Evolutionary conservation across 805 yeast genomes (phyloP).

Genomic region (Sugiyamaella qingdaonensis): DNA sequence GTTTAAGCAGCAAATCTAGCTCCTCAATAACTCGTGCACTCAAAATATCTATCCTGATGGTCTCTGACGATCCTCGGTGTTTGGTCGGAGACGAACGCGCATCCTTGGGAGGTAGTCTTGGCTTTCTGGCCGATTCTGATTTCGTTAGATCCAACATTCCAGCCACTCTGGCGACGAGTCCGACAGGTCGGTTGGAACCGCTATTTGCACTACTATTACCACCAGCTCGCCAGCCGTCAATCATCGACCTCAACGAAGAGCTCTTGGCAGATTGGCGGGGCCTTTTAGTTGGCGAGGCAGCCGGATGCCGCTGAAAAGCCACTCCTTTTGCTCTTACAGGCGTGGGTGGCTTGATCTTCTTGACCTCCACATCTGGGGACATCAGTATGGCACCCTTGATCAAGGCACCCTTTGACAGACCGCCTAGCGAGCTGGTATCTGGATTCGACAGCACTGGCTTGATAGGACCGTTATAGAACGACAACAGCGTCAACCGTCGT

Average conservation of each 20-base stretch:
- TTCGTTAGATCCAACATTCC: conserved; percentile 6
- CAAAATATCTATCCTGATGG: conserved; percentile 27
- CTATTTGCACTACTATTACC: neutral
- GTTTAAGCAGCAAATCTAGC: conserved; percentile 22
- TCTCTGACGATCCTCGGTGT: neutral
- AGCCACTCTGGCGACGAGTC: neutral
- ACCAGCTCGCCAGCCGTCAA: neutral
- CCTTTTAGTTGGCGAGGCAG: conserved; percentile 1
- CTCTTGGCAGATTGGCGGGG: neutral
- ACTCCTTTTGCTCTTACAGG: conserved; percentile 11
- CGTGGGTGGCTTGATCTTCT: conserved; percentile 11
- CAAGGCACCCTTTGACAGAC: conserved; percentile 17
- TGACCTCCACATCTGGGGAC: conserved; percentile 18
- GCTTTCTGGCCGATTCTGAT: neutral
- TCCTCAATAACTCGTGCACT: conserved; percentile 32
- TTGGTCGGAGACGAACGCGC: neutral
- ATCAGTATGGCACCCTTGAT: conserved; percentile 27
- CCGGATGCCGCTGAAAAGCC: neutral
- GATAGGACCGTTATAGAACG: conserved; percentile 19
- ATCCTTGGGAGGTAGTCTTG: neutral
- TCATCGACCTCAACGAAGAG: neutral
- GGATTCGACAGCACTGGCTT: conserved; percentile 15
- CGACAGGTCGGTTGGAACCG: neutral
- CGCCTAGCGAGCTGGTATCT: conserved; percentile 1
- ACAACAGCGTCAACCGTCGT: conserved; percentile 17